These are phyloP conservation scores for Curvularia verruculosa DNA, from an alignment of 2,329 filamentous ascomycete genomes.

Conservation along the genomic window DNA sequence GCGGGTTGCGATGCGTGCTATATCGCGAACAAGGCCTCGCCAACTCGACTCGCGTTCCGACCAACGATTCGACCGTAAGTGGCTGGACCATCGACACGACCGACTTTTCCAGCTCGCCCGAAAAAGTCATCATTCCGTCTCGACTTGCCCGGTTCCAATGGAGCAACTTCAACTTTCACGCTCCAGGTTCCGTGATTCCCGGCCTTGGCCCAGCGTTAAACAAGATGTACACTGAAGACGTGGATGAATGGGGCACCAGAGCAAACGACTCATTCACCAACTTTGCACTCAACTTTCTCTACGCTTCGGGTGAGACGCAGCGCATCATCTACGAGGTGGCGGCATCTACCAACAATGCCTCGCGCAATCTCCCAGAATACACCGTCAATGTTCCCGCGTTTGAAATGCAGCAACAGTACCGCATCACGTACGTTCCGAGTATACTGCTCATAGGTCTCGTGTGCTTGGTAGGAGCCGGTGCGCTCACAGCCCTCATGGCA, in stretches of 20 bases:
- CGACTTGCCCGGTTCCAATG: slow-evolving; percentile 1
- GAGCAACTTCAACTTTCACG: slow-evolving; percentile 10
- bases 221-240: background rate
- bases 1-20: background rate
- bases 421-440: slow-evolving; percentile 24
- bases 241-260: background rate
- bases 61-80: background rate
- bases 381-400: slow-evolving; percentile 9
- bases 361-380: slow-evolving; percentile 3
- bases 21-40: background rate
- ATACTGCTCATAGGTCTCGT: slow-evolving; percentile 14
- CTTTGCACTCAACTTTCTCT: slow-evolving; percentile 17
- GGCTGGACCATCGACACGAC: background rate
- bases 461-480: background rate
- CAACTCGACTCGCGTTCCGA: background rate
- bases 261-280: slow-evolving; percentile 6
- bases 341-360: background rate
- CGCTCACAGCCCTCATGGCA: background rate
- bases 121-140: slow-evolving; percentile 4
- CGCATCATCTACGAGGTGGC: slow-evolving; percentile 25
- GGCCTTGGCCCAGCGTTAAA: slow-evolving; percentile 6
- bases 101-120: background rate
- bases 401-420: slow-evolving; percentile 9
- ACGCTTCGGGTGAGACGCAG: slow-evolving; percentile 20
- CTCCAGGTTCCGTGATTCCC: slow-evolving; percentile 1